These are phyloP conservation scores for Licmophora abbreviata DNA, from an alignment of 108 stramenopile genomes.

Conservation along the genomic window DNA sequence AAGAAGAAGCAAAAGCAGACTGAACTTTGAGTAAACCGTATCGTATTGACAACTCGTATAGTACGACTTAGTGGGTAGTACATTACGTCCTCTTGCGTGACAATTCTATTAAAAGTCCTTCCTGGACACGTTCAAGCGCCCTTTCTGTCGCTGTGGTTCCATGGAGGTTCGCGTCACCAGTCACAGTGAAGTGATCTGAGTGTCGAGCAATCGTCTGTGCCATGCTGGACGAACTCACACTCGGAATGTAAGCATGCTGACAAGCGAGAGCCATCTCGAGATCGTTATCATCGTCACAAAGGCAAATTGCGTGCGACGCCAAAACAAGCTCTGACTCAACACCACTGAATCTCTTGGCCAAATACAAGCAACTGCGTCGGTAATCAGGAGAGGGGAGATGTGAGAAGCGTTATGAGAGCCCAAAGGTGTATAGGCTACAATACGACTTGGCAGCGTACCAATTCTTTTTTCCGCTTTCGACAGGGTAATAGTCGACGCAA, in stretches of 20 bases:
- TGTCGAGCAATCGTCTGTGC: constrained; percentile 8
- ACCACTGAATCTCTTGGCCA: constrained; percentile 30
- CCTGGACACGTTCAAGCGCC: background rate
- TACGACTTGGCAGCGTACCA: constrained; percentile 23
- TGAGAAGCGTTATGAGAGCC: no score
- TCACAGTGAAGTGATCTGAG: constrained; percentile 24
- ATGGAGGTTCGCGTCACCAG: background rate
- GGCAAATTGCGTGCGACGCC: constrained; percentile 32
- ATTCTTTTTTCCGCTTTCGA: constrained; percentile 60
- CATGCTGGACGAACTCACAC: constrained; percentile 48
- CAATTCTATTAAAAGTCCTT: background rate
- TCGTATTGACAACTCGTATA: no score
- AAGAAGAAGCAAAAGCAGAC: no score
- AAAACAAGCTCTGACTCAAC: constrained; percentile 5
- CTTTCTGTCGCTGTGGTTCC: constrained; percentile 5
- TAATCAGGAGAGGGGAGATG: no score
- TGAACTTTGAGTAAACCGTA: no score
- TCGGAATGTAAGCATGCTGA: constrained; percentile 54
- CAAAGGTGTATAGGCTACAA: no score
- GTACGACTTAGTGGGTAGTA: no score
- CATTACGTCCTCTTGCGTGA: background rate
- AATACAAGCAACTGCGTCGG: constrained; percentile 36
- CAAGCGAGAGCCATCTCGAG: constrained; percentile 79
- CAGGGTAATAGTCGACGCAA: constrained; percentile 72
- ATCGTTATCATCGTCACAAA: constrained; percentile 88